These are phyloP conservation scores for Ceratobasidium sp. DNA, from an alignment of 1,284 basidiomycete species.

Conservation along the genomic window DNA sequence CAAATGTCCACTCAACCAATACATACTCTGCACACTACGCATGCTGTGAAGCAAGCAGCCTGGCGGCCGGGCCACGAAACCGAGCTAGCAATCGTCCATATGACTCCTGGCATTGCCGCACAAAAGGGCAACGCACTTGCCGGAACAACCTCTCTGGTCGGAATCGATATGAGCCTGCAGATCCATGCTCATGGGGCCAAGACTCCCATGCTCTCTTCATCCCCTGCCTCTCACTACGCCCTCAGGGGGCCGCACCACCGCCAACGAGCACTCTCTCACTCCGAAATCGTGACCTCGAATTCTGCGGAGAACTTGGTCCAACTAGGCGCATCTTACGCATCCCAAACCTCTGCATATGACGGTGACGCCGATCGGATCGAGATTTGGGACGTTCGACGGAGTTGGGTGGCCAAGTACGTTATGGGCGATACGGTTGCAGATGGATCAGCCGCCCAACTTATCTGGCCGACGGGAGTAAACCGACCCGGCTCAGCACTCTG, in stretches of 20 bases:
- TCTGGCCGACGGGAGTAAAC: conserved; percentile 21
- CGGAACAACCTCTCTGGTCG: conserved; percentile 31
- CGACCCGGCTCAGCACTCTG: conserved; percentile 63
- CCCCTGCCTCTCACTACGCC: conserved; percentile 33
- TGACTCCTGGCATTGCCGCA: conserved; percentile 45
- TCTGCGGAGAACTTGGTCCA: conserved; percentile 29
- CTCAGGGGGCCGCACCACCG: conserved; percentile 11
- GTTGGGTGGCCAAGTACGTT: conserved; percentile 85
- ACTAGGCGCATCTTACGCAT: background rate
- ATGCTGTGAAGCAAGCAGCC: conserved; percentile 75
- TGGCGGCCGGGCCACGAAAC: conserved; percentile 86
- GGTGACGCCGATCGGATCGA: conserved; percentile 60
- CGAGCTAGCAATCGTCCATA: conserved; percentile 67
- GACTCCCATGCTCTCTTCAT: conserved; percentile 47
- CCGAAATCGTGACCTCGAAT: conserved; percentile 30
- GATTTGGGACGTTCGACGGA: conserved; percentile 87
- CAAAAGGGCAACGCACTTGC: conserved; percentile 31
- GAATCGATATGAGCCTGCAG: conserved; percentile 40
- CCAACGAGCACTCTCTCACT: conserved; percentile 38
- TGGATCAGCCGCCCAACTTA: conserved; percentile 65
- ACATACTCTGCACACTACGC: conserved; percentile 80
- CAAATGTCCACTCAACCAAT: conserved; percentile 70
- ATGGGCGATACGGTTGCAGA: conserved; percentile 71
- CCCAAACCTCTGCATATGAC: conserved; percentile 19
- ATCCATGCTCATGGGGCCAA: conserved; percentile 41